Base-by-base conservation (phyloP, 192 early-diverging fungal genomes). In the Bifiguratus adelaidae region DNA sequence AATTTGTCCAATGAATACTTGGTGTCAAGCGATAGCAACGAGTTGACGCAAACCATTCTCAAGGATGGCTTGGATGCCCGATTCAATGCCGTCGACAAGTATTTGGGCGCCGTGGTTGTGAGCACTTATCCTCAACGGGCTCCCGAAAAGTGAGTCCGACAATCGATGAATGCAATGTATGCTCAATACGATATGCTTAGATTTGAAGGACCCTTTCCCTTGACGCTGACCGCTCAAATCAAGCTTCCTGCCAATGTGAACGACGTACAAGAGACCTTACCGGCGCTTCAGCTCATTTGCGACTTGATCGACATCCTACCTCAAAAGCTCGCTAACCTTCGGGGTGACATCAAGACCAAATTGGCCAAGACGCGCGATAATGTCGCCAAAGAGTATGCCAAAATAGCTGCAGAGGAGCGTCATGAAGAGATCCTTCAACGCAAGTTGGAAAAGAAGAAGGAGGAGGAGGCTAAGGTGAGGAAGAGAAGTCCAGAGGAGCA, bases 401-500 rank as follows among this genome's bases (percentile, higher is more conserved):
- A 82, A 51, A 56, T 55, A 32, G 63, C 60, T 2, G 83, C 85
- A 51, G 69, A 82, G 54, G 73, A 78, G 28, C 72, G 75, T 26
- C 85, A 85, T 40, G 78, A 80, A 41, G 75, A 80, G 35, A 63
- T 89, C 13, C 77, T 71, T 11, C 70, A 83, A 54, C 60, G 73
- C 38, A 74, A 85, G 61, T 60, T 67, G 11, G 73, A 80, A 33
- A 78, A 76, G 58, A 84, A 86, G 55, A 73, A 69, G 32, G 71
- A 65, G 9, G 72, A 78, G 53, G 75, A 78, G 44, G 76, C 88
- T 24, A 60, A 69, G 21, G 64, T 85, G 18, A 59, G 58, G 44
- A 83, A 84, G 50, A 55, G 88, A 72, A 67, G 73, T 29, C 77
- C 86, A 32, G 82, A 83, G 46, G 83, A 84, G 62, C 83, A 83